A percentile compares a stretch with the other conserved stretches of the same genome.
Evolutionary conservation across 2,329 filamentous ascomycete species (phyloP).

Genomic region (Aspergillus sp.): DNA sequence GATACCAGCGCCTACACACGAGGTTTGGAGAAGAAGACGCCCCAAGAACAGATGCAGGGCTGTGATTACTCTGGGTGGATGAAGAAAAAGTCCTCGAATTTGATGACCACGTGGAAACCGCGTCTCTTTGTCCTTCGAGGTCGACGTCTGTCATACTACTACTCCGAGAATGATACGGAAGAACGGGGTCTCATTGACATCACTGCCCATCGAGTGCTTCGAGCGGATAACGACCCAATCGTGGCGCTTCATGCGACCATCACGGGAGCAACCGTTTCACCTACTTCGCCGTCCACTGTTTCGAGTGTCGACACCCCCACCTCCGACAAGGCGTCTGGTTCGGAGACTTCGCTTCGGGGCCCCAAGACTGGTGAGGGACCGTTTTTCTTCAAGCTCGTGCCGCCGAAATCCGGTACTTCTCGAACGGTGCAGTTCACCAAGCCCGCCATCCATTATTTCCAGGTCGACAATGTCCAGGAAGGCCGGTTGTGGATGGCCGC

Average conservation of each 20-base stretch:
- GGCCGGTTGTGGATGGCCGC: slow-evolving; percentile 98
- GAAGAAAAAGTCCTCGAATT: slow-evolving; percentile 95
- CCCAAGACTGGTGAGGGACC: slow-evolving; percentile 60
- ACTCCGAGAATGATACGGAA: slow-evolving; percentile 85
- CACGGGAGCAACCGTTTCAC: slow-evolving; percentile 75
- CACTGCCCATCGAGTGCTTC: slow-evolving; percentile 93
- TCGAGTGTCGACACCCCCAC: slow-evolving; percentile 38
- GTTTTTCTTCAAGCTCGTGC: slow-evolving; percentile 98
- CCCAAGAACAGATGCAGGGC: slow-evolving; percentile 76
- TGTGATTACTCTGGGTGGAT: slow-evolving; percentile 98
- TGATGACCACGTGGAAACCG: slow-evolving; percentile 98
- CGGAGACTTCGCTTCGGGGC: slow-evolving; percentile 30
- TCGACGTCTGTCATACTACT: slow-evolving; percentile 90
- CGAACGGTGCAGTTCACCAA: slow-evolving; percentile 97
- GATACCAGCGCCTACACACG: slow-evolving; percentile 91
- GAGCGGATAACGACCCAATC: slow-evolving; percentile 85
- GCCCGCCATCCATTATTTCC: slow-evolving; percentile 95
- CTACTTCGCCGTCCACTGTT: slow-evolving; percentile 53
- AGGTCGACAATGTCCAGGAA: slow-evolving; percentile 83
- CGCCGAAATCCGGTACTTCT: slow-evolving; percentile 80
- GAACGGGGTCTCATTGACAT: slow-evolving; percentile 98
- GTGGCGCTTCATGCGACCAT: slow-evolving; percentile 89
- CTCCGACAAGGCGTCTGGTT: slow-evolving; percentile 27
- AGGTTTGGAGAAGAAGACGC: slow-evolving; percentile 76
- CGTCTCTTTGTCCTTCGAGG: slow-evolving; percentile 94